phyloP scores from a whole-genome alignment of 495 filamentous ascomycete genomes.

The Penicillium lagena region DNA sequence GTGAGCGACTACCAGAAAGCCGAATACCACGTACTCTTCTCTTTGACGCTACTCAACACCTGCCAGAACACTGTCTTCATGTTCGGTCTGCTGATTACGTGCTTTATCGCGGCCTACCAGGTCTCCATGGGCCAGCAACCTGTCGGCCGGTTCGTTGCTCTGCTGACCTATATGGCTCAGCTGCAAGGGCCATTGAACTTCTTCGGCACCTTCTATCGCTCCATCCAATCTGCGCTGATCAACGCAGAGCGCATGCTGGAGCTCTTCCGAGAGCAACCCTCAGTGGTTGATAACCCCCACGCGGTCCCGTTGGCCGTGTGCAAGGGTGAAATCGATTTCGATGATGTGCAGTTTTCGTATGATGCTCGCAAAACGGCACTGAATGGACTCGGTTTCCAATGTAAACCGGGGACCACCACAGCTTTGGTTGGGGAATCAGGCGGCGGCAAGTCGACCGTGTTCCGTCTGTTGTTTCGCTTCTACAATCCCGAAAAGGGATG shows the following conservation, averaged over 20 bases:
- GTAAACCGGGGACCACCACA: conserved; percentile 83
- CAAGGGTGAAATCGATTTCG: conserved; percentile 76
- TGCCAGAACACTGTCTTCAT: conserved; percentile 92
- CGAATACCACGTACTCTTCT: conserved; percentile 82
- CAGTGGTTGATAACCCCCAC: conserved; percentile 65
- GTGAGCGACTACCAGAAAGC: conserved; percentile 77
- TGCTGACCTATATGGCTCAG: conserved; percentile 88
- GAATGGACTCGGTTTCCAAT: conserved; percentile 72
- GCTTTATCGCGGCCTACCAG: conserved; percentile 85
- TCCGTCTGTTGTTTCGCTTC: conserved; percentile 91
- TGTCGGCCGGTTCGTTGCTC: conserved; percentile 72
- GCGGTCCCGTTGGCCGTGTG: conserved; percentile 54
- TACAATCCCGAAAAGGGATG: conserved; percentile 75
- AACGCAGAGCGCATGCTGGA: conserved; percentile 93
- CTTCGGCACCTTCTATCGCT: conserved; percentile 96
- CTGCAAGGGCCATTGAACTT: conserved; percentile 91
- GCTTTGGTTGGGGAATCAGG: conserved; percentile 94
- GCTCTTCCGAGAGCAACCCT: conserved; percentile 90
- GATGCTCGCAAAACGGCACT: conserved; percentile 83
- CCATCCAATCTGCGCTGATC: conserved; percentile 94
- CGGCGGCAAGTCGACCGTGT: conserved; percentile 96
- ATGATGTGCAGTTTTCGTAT: conserved; percentile 86
- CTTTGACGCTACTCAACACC: conserved; percentile 89
- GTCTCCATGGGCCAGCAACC: conserved; percentile 63
- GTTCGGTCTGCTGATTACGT: conserved; percentile 73